These are phyloP conservation scores for Pterulicium gracile DNA, from an alignment of 1,284 basidiomycete species.

Conservation along the genomic window DNA sequence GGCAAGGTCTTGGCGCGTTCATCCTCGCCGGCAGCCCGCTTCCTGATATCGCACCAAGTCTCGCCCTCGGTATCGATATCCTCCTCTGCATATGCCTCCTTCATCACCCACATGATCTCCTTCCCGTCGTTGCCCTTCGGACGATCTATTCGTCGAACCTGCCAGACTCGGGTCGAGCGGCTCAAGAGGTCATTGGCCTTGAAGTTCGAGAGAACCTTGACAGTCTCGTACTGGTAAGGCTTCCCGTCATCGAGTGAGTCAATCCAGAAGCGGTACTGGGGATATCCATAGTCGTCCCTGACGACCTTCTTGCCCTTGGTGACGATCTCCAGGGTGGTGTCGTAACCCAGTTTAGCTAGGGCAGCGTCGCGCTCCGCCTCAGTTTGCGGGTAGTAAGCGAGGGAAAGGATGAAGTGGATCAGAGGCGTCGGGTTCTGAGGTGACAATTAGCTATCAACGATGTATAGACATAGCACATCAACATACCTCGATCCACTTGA, in stretches of 20 bases:
- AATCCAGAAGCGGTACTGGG: too few relatives aligned
- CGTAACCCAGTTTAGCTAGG: neutral
- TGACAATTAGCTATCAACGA: too few relatives aligned
- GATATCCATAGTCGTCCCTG: too few relatives aligned
- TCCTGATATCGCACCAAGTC: neutral
- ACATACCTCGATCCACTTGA: too few relatives aligned
- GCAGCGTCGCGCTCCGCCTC: too few relatives aligned
- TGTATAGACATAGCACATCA: too few relatives aligned
- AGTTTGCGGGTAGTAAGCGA: too few relatives aligned
- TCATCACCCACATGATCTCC: neutral
- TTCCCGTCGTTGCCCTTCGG: too few relatives aligned
- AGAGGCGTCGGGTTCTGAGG: too few relatives aligned
- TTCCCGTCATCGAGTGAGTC: neutral
- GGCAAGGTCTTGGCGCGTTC: too few relatives aligned
- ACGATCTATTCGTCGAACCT: neutral
- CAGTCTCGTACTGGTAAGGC: neutral
- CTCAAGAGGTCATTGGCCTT: neutral
- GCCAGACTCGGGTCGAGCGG: neutral
- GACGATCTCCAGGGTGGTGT: neutral
- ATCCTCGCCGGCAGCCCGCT: neutral
- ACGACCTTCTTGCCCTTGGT: too few relatives aligned
- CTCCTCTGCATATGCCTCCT: neutral
- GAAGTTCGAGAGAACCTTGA: neutral
- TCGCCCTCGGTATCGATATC: neutral
- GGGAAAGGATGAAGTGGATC: too few relatives aligned